Conservation (phyloP, 2,329 filamentous ascomycete species). For the Cercospora sp. region DNA sequence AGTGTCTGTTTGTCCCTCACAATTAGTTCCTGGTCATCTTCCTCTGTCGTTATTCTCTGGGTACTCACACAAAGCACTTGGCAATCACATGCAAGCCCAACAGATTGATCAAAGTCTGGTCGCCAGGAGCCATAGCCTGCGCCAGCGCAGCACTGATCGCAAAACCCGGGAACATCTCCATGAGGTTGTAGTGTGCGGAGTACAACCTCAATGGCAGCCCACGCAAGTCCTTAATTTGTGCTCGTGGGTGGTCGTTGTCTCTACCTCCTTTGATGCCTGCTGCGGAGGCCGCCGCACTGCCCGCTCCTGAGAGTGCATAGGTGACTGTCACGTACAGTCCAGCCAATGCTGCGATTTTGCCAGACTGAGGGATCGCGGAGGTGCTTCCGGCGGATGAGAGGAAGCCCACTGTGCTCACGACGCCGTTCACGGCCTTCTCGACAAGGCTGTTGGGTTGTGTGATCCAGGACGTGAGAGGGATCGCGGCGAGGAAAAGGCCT, state of each 20-base stretch:
- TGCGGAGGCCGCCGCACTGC: conserved; percentile 29
- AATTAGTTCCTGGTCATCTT: neutral
- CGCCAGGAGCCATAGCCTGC: conserved; percentile 34
- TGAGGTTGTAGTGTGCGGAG: conserved; percentile 31
- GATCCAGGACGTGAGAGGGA: conserved; percentile 35
- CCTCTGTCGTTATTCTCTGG: neutral
- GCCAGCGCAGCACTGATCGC: conserved; percentile 32
- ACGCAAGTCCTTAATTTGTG: conserved; percentile 25
- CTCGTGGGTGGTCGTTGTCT: conserved; percentile 33
- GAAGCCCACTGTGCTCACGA: conserved; percentile 29
- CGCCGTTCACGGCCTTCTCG: conserved; percentile 33
- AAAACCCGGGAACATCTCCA: conserved; percentile 35
- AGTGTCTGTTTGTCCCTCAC: conserved; percentile 21
- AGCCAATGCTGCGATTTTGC: conserved; percentile 34
- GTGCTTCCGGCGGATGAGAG: conserved; percentile 28
- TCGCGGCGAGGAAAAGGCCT: conserved; percentile 34
- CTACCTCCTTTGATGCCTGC: conserved; percentile 30
- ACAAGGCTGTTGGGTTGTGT: conserved; percentile 30
- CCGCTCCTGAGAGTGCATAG: conserved; percentile 34
- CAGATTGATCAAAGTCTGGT: conserved; percentile 34
- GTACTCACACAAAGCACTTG: conserved; percentile 34
- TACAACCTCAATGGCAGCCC: conserved; percentile 34
- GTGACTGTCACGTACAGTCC: conserved; percentile 34
- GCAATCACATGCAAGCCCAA: conserved; percentile 36
- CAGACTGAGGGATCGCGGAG: conserved; percentile 23